Evolutionary conservation across 1,284 basidiomycete species (phyloP).

Genomic region (Cryptococcus jaspeensis): DNA sequence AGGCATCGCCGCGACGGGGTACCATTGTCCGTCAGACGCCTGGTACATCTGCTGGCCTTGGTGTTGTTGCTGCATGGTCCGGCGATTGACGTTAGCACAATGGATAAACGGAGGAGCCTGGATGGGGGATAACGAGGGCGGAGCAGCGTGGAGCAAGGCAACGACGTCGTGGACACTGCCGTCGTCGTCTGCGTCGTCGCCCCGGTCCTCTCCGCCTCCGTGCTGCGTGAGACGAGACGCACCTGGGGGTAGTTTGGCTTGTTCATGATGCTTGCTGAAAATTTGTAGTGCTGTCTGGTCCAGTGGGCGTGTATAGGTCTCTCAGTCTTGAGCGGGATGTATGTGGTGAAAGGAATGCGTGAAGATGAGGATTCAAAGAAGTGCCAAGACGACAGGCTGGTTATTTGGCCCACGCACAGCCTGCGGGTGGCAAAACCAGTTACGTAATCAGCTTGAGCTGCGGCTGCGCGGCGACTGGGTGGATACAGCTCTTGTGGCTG

Average conservation of each 20-base stretch:
- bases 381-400: no score
- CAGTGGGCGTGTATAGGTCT: neutral
- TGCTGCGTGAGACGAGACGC: neutral
- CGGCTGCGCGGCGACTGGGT: no score
- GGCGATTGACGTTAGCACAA: neutral
- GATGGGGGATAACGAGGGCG: neutral
- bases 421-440: no score
- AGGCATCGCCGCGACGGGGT: constrained; percentile 19
- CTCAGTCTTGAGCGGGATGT: neutral
- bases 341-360: neutral
- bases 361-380: neutral
- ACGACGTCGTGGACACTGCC: neutral
- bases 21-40: constrained; percentile 29
- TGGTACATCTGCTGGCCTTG: constrained; percentile 24
- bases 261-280: constrained; percentile 6
- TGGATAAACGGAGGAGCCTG: no score
- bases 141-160: neutral
- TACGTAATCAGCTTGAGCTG: no score
- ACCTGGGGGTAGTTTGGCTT: constrained; percentile 12
- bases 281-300: no score
- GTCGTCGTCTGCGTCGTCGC: no score
- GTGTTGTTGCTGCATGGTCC: constrained; percentile 1
- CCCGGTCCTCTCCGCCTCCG: neutral
- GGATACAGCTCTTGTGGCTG: no score
- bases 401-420: no score